Base-by-base conservation (phyloP, 179 eudicot species). In the Beta lomatogona region DNA sequence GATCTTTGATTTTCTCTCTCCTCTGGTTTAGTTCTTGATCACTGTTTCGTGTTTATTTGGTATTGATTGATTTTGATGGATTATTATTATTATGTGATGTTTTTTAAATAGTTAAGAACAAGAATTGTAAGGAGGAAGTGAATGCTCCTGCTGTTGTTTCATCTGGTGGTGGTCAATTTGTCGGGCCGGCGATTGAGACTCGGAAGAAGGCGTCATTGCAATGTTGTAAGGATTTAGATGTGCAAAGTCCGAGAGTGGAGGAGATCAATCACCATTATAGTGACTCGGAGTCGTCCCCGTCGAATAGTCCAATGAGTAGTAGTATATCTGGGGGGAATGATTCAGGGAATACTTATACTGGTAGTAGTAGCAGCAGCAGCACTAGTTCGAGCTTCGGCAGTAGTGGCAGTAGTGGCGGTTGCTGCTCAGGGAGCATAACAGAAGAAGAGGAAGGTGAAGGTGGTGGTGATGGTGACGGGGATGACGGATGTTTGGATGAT, bases 401-500 rank as follows among this genome's bases (percentile, higher is more conserved):
- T 59, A 89, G 88, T 69, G 80, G 91, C 59, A 90, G 91, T 59
- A 89, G 88, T 69, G 90, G 86, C 46, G 89, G 94, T 3, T 86
- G 87, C 82, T 88, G 77, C 81, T 91, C 90, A 0, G 92, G 91
- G 45, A 89, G 91, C 75, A 75, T 90, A 25, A 85, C 87, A 0
- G 95, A 89, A 55, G 95, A 93, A 64, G 97, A 92, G 75, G 98
- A 91, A 79, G 86, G 86, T 22, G 85, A 77, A 41, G 87, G 52
- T 57, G 88, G 48, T 55, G 87, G 82, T 44, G 85, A 86, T 52
- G 93, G 84, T 79, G 94, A 65, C 41, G 92, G 84, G 41, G 88
- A 90, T 63, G 94, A 89, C 83, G 97, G 77, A 25, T 88, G 89
- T 86, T 88, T 90, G 88, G 98, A 94, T 85, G 99, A 95, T 84